Percentiles rank a stretch among this genome's conserved stretches.
These are phyloP conservation scores for Solanum hybrid DNA, from an alignment of 305 asterid genomes.

Conservation along the genomic window DNA sequence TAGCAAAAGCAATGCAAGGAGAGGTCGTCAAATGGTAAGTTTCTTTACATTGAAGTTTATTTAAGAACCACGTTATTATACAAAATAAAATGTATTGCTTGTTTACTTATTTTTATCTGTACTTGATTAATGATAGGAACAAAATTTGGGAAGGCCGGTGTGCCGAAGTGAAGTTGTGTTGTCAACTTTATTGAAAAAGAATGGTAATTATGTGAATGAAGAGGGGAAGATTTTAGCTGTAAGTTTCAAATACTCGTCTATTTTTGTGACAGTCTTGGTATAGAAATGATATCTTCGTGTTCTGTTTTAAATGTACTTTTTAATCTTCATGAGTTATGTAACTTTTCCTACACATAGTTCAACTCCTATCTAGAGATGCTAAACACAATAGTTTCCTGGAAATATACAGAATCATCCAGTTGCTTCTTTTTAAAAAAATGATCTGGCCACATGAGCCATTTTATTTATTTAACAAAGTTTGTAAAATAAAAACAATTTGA, in stretches of 20 bases:
- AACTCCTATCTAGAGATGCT: too few relatives aligned
- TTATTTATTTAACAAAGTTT: too few relatives aligned
- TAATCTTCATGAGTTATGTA: background rate
- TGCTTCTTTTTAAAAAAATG: too few relatives aligned
- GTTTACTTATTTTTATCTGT: too few relatives aligned
- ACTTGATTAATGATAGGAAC: background rate
- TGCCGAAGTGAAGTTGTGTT: background rate
- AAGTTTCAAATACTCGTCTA: background rate
- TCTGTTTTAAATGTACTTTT: too few relatives aligned
- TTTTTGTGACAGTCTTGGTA: too few relatives aligned
- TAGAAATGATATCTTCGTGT: background rate
- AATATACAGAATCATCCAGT: too few relatives aligned
- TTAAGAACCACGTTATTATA: background rate
- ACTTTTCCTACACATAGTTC: background rate
- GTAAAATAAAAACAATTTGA: too few relatives aligned
- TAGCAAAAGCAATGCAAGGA: background rate
- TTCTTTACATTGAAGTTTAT: background rate
- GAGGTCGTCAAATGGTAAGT: background rate
- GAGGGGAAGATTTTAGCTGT: background rate
- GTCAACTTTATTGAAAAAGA: too few relatives aligned
- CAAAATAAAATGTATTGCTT: background rate
- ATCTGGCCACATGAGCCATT: too few relatives aligned
- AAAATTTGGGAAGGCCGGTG: background rate
- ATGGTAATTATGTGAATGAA: background rate
- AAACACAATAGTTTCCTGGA: too few relatives aligned